These are phyloP conservation scores for Wickerhamiella galacta DNA, from an alignment of 805 yeast species.

Conservation along the genomic window DNA sequence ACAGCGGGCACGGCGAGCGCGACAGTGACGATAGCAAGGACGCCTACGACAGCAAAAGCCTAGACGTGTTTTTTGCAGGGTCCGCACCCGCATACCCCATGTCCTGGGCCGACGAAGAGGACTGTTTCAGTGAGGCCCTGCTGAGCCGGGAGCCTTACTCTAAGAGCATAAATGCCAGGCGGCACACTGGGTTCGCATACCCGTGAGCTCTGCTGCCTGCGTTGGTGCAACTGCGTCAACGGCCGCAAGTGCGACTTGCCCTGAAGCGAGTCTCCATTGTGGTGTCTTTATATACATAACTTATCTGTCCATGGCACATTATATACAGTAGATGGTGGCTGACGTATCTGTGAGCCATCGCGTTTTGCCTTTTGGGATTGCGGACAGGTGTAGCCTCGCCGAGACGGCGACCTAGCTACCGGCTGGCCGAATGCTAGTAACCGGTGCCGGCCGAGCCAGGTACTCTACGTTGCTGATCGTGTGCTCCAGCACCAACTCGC, in stretches of 20 bases:
- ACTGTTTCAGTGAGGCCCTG: slow-evolving; percentile 1
- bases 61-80: neutral
- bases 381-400: no score
- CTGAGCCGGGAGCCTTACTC: neutral
- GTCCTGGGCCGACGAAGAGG: slow-evolving; percentile 8
- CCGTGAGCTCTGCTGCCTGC: no score
- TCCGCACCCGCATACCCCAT: neutral
- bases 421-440: slow-evolving; percentile 5
- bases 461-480: slow-evolving; percentile 22
- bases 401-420: no score
- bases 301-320: no score
- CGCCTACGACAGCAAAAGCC: neutral
- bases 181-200: no score
- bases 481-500: slow-evolving; percentile 17
- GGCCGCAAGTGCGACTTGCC: no score
- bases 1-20: neutral
- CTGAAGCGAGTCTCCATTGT: no score
- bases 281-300: no score
- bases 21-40: neutral
- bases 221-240: no score
- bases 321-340: neutral
- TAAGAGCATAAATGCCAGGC: neutral
- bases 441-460: slow-evolving; percentile 17
- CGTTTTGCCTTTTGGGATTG: no score
- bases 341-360: no score